Conservation (phyloP, 345 rosid species). For the Syzygium jambos region DNA sequence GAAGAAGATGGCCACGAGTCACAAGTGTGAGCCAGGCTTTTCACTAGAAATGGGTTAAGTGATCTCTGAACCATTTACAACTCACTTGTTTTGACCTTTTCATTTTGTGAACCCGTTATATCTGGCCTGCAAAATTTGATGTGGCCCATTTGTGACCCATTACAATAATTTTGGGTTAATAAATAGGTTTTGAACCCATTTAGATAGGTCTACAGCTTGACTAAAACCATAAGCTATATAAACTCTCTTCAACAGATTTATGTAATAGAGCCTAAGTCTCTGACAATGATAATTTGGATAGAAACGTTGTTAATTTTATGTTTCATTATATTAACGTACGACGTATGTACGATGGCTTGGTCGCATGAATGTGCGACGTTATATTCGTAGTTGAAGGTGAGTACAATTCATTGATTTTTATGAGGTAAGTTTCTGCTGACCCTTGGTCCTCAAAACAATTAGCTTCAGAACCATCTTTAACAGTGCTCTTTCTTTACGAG, state of each 20-base stretch:
- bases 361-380: fast-evolving
- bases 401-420: neutral
- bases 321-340: fast-evolving
- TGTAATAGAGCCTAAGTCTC: neutral
- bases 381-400: neutral
- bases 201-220: neutral
- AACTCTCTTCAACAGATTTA: neutral
- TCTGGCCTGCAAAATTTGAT: fast-evolving
- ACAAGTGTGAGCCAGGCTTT: no score
- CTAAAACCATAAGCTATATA: neutral
- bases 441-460: neutral
- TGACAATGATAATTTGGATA: neutral
- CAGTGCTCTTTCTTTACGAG: neutral
- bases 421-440: neutral
- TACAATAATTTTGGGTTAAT: no score
- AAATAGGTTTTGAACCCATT: no score
- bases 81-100: fast-evolving
- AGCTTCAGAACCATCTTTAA: no score
- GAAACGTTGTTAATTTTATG: neutral
- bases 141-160: fast-evolving
- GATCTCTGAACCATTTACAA: no score
- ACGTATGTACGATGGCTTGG: neutral
- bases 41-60: no score
- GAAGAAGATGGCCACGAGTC: no score
- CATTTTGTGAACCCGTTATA: fast-evolving